Evolutionary conservation across 1,284 basidiomycete genomes (phyloP), one percentile per base, ranked within the genome.

Genomic region (Wallemia ichthyophaga): DNA sequence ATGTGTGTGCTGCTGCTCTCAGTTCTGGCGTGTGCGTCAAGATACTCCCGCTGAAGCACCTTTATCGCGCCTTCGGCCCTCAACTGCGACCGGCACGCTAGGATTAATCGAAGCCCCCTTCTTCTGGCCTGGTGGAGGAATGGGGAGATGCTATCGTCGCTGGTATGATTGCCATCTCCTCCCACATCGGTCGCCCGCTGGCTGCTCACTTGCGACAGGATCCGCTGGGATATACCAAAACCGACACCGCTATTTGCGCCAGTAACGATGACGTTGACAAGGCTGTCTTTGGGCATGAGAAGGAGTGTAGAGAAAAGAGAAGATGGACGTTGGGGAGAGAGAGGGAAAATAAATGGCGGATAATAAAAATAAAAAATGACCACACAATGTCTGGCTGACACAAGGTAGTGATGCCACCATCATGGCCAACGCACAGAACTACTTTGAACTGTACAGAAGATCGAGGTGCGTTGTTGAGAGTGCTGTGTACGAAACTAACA

Each of bases 241-340:
- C 86, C 87, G 27, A 89, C 75, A 60, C 87, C 86, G 58, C 87
- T 73, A 67, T 82, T 82, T 48, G 81, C 79, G 21, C 80, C 80
- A 0, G 80, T 82, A 27, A 82, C 78, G 21, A 81, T 69, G 31
- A 78, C 71, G 67, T 77, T 78, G 28, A 31, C 28, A 17, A 7
- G 28, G 28, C 17, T 17, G 17, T 31, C 28, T 31, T 17, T 31
- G 28, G 28, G 28, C 28, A 31, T 31, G 17, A 7, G 7, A 31
- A 17, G 28, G 28, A 7, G 28, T 31, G 7, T 7, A 7, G 7
- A 31, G 7, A 31, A 17, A 31, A 7, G 7, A 31, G 28, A 7
- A 7, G 28, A 7, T 31, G 28, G 28, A 7, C 17, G 28, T 31
- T 31, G 7, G 28, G 17, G 28, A 7, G 7, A 7, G 17, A 31